These are phyloP conservation scores for Clarireedia paspali DNA, from an alignment of 2,329 filamentous ascomycete species.

Conservation along the genomic window DNA sequence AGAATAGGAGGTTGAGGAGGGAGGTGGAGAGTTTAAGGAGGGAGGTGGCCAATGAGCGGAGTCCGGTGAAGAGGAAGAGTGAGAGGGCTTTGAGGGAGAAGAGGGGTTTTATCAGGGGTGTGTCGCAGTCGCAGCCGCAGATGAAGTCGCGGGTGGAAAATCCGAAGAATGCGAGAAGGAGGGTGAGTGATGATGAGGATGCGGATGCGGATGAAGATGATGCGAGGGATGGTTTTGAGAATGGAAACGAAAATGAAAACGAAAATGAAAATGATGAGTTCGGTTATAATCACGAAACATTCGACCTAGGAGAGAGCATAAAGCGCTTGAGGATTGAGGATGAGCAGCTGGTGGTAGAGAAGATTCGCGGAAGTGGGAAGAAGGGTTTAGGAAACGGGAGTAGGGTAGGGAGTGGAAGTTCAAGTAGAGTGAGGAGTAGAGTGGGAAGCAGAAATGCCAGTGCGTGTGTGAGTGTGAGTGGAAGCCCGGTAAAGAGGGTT, in stretches of 20 bases:
- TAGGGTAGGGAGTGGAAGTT: too few species aligned
- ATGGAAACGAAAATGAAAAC: constrained; percentile 6
- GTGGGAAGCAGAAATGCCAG: background rate
- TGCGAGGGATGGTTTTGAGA: constrained; percentile 6
- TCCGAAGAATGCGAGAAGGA: too few species aligned
- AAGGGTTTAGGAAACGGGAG: too few species aligned
- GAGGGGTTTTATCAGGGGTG: background rate
- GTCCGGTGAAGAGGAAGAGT: constrained; percentile 20
- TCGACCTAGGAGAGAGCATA: constrained; percentile 1
- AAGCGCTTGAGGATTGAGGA: background rate
- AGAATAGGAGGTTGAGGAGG: constrained; percentile 61
- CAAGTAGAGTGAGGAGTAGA: background rate
- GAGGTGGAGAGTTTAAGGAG: constrained; percentile 54
- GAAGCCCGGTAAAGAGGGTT: constrained; percentile 24
- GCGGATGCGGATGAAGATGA: background rate
- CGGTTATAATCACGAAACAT: background rate
- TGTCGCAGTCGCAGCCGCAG: too few species aligned
- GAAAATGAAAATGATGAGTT: constrained; percentile 10
- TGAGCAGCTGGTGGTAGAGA: background rate
- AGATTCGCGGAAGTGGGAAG: too few species aligned
- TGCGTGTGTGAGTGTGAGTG: constrained; percentile 2
- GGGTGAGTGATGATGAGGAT: too few species aligned
- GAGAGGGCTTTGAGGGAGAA: constrained; percentile 6
- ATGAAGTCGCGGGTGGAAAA: too few species aligned
- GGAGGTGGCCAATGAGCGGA: constrained; percentile 48